These are phyloP conservation scores for Ochetophila trinervis DNA, from an alignment of 306 rosid genomes.

Conservation along the genomic window DNA sequence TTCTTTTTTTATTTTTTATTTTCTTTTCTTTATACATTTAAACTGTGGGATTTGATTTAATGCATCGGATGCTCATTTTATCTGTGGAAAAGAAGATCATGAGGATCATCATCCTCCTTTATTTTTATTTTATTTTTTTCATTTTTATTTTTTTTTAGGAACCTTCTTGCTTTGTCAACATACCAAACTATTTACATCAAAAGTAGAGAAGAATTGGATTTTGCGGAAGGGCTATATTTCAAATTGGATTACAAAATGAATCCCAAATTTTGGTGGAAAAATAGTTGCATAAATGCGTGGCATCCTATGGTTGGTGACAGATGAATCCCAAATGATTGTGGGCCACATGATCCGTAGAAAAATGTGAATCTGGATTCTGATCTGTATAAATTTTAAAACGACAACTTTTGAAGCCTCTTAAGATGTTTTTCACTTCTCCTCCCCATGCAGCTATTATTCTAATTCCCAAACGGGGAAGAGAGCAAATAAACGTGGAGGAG, in stretches of 20 bases:
- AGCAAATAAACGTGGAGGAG: slow-evolving; percentile 15
- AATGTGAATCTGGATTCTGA: too few relatives aligned
- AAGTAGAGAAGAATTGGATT: slow-evolving; percentile 40
- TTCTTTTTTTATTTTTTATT: too few relatives aligned
- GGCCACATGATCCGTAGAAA: too few relatives aligned
- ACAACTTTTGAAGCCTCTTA: too few relatives aligned
- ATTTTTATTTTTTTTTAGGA: slow-evolving; percentile 10
- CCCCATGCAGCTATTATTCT: neutral
- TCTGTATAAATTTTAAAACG: too few relatives aligned
- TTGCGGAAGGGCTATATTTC: neutral
- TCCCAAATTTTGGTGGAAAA: slow-evolving; percentile 28
- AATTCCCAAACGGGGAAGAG: neutral
- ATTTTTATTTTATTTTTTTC: neutral
- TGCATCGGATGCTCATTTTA: slow-evolving; percentile 17
- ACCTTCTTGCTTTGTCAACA: slow-evolving; percentile 47
- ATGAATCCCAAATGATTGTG: too few relatives aligned
- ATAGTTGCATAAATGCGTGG: neutral
- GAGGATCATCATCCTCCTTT: neutral
- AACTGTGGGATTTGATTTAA: neutral
- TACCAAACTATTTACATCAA: slow-evolving; percentile 26
- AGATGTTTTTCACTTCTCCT: neutral
- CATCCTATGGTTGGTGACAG: too few relatives aligned
- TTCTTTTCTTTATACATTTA: neutral
- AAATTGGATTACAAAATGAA: neutral
- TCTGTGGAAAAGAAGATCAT: neutral